These are phyloP conservation scores for Nymphaea thermarum DNA, from an alignment of 164 flowering plant genomes.

Conservation along the genomic window DNA sequence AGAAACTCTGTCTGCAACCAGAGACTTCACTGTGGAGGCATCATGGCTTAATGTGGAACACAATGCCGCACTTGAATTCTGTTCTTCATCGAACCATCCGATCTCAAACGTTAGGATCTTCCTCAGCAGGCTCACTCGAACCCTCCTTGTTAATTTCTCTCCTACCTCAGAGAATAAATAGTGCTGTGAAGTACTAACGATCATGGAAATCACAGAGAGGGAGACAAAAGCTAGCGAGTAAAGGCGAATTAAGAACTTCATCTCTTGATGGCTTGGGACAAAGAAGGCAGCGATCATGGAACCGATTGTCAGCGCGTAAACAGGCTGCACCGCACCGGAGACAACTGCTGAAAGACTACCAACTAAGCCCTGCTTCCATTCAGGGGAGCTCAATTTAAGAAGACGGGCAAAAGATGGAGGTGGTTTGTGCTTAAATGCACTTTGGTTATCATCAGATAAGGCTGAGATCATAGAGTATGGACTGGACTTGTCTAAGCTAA, in stretches of 20 bases:
- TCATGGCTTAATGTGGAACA: conserved; percentile 68
- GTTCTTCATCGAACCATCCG: conserved; percentile 86
- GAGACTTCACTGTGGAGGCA: conserved; percentile 71
- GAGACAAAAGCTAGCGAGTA: conserved; percentile 47
- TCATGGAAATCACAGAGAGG: conserved; percentile 46
- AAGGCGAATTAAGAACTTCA: conserved; percentile 39
- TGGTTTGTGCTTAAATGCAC: conserved; percentile 9
- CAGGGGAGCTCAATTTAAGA: conserved; percentile 46
- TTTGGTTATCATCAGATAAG: conserved; percentile 8
- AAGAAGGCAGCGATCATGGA: conserved; percentile 79
- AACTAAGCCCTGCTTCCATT: conserved; percentile 62
- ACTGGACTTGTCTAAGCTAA: conserved; percentile 42
- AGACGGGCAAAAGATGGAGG: conserved; percentile 64
- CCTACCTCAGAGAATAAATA: conserved; percentile 83
- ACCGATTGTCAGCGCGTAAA: conserved; percentile 77
- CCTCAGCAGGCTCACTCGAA: conserved; percentile 58
- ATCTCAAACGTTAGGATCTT: conserved; percentile 71
- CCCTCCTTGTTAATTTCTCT: conserved; percentile 54
- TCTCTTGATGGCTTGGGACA: conserved; percentile 39
- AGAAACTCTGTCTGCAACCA: conserved; percentile 70
- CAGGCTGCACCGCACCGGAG: conserved; percentile 73
- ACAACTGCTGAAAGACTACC: conserved; percentile 63
- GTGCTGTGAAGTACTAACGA: conserved; percentile 56
- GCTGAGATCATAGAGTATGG: conserved; percentile 37
- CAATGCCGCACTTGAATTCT: conserved; percentile 63